phyloP scores from a whole-genome alignment of 2,329 filamentous ascomycete genomes.

The Tolypocladium ovalisporum region DNA sequence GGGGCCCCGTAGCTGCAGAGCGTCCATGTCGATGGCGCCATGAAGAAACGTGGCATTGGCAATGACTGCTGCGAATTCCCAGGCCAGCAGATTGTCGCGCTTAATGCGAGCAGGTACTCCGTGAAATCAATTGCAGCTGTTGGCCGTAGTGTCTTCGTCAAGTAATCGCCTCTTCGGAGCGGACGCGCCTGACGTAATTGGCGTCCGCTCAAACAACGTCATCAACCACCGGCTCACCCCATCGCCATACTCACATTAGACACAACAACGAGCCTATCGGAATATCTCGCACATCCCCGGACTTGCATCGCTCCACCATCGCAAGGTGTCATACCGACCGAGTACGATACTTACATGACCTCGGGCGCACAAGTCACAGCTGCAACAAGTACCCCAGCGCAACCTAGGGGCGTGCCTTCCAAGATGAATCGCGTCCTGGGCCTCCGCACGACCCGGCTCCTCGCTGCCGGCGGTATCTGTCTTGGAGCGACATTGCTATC shows the following conservation, averaged over 20 bases:
- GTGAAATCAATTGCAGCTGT: background rate
- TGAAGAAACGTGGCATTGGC: background rate
- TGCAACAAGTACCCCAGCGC: background rate
- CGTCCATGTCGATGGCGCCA: background rate
- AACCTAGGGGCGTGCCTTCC: background rate
- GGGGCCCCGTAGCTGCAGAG: too few species aligned
- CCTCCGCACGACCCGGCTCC: conserved; percentile 8
- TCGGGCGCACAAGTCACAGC: background rate
- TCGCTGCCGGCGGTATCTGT: conserved; percentile 1
- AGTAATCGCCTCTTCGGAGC: background rate
- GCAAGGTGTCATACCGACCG: background rate
- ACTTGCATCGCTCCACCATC: background rate
- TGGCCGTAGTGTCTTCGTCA: background rate
- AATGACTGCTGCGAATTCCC: background rate
- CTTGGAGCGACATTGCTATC: conserved; percentile 13
- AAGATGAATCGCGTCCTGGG: background rate
- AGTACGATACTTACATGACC: background rate
- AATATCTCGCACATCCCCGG: background rate
- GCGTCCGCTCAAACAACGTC: background rate
- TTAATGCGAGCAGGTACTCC: background rate
- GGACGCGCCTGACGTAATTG: background rate
- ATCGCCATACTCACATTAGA: background rate
- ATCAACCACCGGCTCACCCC: background rate
- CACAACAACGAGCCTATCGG: background rate
- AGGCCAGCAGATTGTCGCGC: background rate